phyloP scores from a whole-genome alignment of 306 rosid species.

The Abrus pulchellus region DNA sequence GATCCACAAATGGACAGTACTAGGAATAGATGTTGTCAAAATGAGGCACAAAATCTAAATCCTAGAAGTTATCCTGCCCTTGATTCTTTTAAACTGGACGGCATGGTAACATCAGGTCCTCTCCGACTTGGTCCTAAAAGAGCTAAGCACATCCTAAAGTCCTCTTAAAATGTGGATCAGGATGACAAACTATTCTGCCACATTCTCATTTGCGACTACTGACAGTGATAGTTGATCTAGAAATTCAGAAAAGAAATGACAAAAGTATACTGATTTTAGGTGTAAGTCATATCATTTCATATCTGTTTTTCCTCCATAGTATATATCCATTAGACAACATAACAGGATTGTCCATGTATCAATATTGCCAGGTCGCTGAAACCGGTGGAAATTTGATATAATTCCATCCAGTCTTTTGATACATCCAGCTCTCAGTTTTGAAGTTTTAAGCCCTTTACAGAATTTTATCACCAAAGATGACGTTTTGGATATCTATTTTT shows the following conservation, averaged over 20 bases:
- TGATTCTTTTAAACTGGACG: conserved; percentile 56
- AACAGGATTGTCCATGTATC: conserved; percentile 52
- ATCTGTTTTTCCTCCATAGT: conserved; percentile 39
- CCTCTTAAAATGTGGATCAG: conserved; percentile 64
- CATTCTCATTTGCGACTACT: conserved; percentile 59
- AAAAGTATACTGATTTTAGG: conserved; percentile 77
- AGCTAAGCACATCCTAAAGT: conserved; percentile 82
- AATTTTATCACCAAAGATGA: conserved; percentile 48
- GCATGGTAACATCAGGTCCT: conserved; percentile 71
- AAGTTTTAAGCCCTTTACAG: conserved; percentile 47
- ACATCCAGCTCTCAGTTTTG: conserved; percentile 39
- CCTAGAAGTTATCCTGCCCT: conserved; percentile 48
- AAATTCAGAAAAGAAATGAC: conserved; percentile 68
- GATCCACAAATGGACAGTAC: conserved; percentile 53
- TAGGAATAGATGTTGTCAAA: conserved; percentile 52
- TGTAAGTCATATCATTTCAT: conserved; percentile 52
- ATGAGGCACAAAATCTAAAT: conserved; percentile 53
- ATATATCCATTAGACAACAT: conserved; percentile 46
- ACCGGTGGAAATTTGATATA: conserved; percentile 52
- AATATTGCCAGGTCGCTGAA: conserved; percentile 55
- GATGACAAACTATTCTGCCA: conserved; percentile 60
- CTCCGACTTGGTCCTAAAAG: conserved; percentile 73
- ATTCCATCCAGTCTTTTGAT: conserved; percentile 42
- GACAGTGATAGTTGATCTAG: conserved; percentile 62
- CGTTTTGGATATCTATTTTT: conserved; percentile 43